phyloP scores from a whole-genome alignment of 2,329 filamentous ascomycete genomes.

The Beauveria varroae region DNA sequence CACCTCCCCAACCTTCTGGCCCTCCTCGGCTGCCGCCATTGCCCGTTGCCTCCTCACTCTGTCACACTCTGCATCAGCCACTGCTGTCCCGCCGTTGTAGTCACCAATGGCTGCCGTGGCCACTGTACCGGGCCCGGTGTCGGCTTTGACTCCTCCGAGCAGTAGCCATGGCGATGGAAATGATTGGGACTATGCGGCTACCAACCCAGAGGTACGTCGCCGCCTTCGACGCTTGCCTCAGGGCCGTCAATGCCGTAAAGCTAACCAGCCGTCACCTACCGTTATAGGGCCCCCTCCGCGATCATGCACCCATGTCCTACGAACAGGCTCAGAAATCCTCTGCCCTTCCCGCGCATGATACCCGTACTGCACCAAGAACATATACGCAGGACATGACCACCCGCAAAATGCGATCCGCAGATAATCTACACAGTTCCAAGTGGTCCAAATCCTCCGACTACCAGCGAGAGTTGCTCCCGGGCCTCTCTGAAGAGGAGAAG shows the following conservation, averaged over 20 bases:
- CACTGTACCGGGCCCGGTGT: constrained; percentile 38
- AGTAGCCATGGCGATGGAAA: constrained; percentile 41
- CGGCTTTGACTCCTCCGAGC: constrained; percentile 39
- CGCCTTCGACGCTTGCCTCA: neutral
- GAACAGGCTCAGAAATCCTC: constrained; percentile 1
- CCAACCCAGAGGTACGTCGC: constrained; percentile 32
- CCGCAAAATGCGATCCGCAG: constrained; percentile 30
- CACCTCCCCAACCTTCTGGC: neutral
- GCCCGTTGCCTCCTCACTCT: neutral
- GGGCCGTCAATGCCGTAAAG: neutral
- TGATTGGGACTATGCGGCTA: constrained; percentile 34
- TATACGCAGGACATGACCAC: constrained; percentile 17
- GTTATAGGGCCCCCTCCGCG: neutral
- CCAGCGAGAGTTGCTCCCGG: constrained; percentile 16
- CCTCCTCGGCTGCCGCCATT: neutral
- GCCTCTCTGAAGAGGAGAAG: constrained; percentile 18
- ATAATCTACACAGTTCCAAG: constrained; percentile 22
- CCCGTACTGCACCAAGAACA: neutral
- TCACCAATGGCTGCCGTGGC: constrained; percentile 46
- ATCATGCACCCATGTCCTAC: neutral
- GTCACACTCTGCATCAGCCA: neutral
- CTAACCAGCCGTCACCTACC: neutral
- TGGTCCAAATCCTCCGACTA: constrained; percentile 19
- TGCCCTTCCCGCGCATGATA: neutral
- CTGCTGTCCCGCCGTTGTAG: neutral